These are phyloP conservation scores for Parietaria judaica DNA, from an alignment of 306 rosid species.

Conservation along the genomic window DNA sequence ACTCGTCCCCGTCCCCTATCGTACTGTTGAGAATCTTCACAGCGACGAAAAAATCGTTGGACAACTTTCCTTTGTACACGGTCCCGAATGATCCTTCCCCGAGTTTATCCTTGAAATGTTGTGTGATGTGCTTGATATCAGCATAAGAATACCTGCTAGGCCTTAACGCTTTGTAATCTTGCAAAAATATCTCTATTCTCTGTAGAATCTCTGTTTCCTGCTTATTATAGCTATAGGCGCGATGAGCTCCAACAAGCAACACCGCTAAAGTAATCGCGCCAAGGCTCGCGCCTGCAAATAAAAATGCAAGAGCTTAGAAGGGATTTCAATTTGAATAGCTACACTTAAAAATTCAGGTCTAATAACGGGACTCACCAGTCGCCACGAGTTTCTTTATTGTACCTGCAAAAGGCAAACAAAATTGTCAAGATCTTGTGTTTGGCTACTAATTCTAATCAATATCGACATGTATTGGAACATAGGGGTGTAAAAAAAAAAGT, in stretches of 20 bases:
- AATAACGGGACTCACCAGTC: not conserved
- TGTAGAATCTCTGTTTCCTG: not conserved
- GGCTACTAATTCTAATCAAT: no score
- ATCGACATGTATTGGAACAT: no score
- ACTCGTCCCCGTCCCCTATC: slow-evolving; percentile 7
- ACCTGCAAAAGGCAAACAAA: no score
- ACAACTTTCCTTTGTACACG: slow-evolving; percentile 9
- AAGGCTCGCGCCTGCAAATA: not conserved
- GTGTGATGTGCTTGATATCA: slow-evolving; percentile 15
- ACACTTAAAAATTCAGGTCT: not conserved
- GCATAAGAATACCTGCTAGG: slow-evolving; percentile 11
- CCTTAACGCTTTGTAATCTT: slow-evolving; percentile 12
- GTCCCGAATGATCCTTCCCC: slow-evolving; percentile 16
- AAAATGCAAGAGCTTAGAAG: not conserved
- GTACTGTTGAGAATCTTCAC: slow-evolving; percentile 7
- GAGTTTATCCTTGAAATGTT: slow-evolving; percentile 5
- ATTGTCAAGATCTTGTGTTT: no score
- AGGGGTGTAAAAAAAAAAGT: no score
- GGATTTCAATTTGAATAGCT: not conserved
- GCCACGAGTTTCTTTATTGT: not conserved
- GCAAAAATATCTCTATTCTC: slow-evolving; percentile 4
- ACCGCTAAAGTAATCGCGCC: not conserved
- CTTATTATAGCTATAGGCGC: slow-evolving; percentile 1
- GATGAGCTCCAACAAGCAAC: not conserved
- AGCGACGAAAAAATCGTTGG: slow-evolving; percentile 3